Percentiles rank a stretch among this genome's conserved stretches.
phyloP scores from a whole-genome alignment of 306 rosid species.

The Glycine latifolia region DNA sequence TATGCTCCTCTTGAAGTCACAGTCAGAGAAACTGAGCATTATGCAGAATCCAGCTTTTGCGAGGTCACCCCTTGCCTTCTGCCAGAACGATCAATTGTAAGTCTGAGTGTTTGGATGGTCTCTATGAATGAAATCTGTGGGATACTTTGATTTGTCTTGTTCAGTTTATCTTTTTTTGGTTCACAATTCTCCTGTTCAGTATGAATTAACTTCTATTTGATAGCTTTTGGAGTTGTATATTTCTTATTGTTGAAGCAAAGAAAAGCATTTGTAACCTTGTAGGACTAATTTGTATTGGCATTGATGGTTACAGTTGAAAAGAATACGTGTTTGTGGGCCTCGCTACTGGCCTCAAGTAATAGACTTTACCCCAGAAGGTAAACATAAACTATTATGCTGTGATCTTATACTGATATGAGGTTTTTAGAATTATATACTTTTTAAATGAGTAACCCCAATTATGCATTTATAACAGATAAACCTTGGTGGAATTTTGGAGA shows the following conservation, averaged over 20 bases:
- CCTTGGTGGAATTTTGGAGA: constrained; percentile 95
- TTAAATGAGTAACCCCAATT: constrained; percentile 35
- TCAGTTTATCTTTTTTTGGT: background rate
- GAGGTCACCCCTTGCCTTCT: constrained; percentile 98
- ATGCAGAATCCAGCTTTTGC: constrained; percentile 91
- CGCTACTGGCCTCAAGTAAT: constrained; percentile 94
- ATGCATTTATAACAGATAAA: constrained; percentile 68
- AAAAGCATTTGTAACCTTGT: constrained; percentile 36
- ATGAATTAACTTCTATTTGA: constrained; percentile 26
- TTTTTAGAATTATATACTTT: constrained; percentile 31
- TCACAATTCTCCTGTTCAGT: background rate
- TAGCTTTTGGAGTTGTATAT: constrained; percentile 41
- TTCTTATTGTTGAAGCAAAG: constrained; percentile 35
- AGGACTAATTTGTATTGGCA: constrained; percentile 38
- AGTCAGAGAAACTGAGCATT: constrained; percentile 83
- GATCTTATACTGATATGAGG: constrained; percentile 25
- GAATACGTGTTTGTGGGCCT: constrained; percentile 87
- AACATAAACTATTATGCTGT: constrained; percentile 39
- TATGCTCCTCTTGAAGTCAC: constrained; percentile 94
- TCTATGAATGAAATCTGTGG: constrained; percentile 36
- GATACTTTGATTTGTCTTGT: constrained; percentile 33
- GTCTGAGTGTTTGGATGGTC: constrained; percentile 46
- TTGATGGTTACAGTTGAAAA: constrained; percentile 75
- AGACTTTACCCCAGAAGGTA: constrained; percentile 86
- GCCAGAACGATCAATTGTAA: constrained; percentile 90